Evolutionary conservation across 768 basidiomycete species (phyloP), one percentile per base, ranked within the genome.

Genomic region (Melanogaster broomeanus): DNA sequence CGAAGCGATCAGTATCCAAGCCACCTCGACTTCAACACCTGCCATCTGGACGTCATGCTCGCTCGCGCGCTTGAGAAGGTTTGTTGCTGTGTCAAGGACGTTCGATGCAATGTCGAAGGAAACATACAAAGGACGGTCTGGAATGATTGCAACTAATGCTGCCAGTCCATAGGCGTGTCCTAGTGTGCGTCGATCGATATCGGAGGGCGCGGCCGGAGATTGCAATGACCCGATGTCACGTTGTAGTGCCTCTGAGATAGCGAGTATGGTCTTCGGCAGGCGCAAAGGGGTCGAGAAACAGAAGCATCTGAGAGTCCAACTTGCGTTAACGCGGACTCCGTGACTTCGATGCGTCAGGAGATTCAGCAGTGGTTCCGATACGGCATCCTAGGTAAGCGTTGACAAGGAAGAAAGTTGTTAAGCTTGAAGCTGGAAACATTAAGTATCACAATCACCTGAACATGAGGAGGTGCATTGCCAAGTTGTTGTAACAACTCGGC

Each of bases 121-220:
- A 40, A 96, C 90, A 60, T 98, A 98, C 1, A 99, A 77, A 0
- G 95, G 93, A 21, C 91, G 82, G 53, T 88, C 82, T 0, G 92
- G 89, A 31, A 96, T 88, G 51, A 93, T 78, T 22, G 92, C 85
- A 12, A 98, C 83, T 24, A 98, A 77, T 4, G 89, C 88, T 2
- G 93, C 87, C 21, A 99, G 82, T 10, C 92, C 94, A 62, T 93
- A 93, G 0, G 95, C 87, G 61, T 90, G 93, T 1, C 97, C 96
- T 10, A 95, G 71, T 3, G 92, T 77, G 7, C 93, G 84, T 28
- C 77, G 68, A 34, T 84, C 77, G 24, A 90, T 75, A 55, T 95
- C 92, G 5, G 83, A 76, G 0, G 87, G 79, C 3, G 85, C 84
- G 0, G 81, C 80, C 6, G 90, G 91, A 4, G 85, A 86, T 15